Conservation (phyloP, 139 green algal genomes). For the Yamagishiella unicocca region DNA sequence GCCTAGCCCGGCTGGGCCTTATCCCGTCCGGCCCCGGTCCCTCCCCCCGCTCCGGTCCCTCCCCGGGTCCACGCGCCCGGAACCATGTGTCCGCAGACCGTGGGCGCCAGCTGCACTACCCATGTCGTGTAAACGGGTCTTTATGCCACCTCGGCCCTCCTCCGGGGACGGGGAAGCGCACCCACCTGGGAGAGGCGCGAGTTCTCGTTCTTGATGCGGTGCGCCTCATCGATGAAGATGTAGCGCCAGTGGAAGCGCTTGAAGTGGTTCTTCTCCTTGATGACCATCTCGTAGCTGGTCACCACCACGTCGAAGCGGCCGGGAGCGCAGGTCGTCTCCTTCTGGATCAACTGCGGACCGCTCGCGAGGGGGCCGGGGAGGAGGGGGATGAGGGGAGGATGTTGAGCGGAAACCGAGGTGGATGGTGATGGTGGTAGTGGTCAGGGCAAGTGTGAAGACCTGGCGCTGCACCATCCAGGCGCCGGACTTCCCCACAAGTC, state of each 20-base stretch:
- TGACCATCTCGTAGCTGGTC: conserved; percentile 99
- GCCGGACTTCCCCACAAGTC: no score
- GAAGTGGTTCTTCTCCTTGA: conserved; percentile 98
- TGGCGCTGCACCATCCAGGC: no score
- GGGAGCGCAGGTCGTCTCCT: conserved; percentile 69
- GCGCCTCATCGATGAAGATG: conserved; percentile 99
- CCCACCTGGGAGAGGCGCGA: conserved; percentile 87
- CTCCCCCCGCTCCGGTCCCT: no score
- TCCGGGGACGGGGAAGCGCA: no score
- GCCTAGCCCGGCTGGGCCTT: no score
- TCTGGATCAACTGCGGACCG: conserved; percentile 67
- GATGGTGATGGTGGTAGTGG: not conserved
- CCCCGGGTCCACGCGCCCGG: no score
- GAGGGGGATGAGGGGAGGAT: not conserved
- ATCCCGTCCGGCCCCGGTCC: no score
- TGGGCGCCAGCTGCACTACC: no score
- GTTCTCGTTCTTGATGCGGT: conserved; percentile 99
- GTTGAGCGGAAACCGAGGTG: not conserved
- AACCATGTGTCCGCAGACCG: no score
- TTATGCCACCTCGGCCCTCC: no score
- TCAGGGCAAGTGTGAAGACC: no score
- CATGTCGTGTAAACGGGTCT: no score
- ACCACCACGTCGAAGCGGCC: conserved; percentile 96
- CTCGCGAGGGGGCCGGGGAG: not conserved
- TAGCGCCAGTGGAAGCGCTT: conserved; percentile 98